Percentiles rank a stretch among this genome's conserved stretches.
Evolutionary conservation across 2,329 filamentous ascomycete species (phyloP).

Genomic region (Botrytis squamosa): DNA sequence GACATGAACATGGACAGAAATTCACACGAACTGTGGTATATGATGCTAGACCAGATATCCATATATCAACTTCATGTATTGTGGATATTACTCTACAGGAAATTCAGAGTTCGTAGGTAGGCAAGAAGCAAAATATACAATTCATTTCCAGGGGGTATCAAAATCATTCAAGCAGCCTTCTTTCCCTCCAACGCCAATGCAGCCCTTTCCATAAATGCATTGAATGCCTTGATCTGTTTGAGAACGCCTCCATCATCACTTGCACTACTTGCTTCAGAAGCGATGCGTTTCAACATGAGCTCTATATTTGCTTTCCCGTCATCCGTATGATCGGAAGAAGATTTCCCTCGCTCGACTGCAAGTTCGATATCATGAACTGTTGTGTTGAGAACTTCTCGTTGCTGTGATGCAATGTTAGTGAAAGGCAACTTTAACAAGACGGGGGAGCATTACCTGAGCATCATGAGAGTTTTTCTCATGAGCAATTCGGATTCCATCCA

Average conservation of each 20-base stretch:
- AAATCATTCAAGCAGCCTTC: slow-evolving; percentile 24
- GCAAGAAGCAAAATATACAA: background rate
- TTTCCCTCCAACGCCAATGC: slow-evolving; percentile 53
- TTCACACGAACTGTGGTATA: no score
- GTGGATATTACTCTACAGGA: background rate
- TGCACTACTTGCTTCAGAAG: slow-evolving; percentile 52
- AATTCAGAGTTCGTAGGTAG: background rate
- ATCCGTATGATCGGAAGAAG: slow-evolving; percentile 48
- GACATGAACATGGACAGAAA: background rate
- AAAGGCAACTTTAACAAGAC: background rate
- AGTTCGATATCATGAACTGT: slow-evolving; percentile 62
- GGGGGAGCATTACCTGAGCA: slow-evolving; percentile 45
- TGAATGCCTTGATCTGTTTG: slow-evolving; percentile 59
- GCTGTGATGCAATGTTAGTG: slow-evolving; percentile 37
- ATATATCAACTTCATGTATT: background rate
- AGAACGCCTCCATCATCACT: slow-evolving; percentile 53
- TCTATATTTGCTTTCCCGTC: slow-evolving; percentile 56
- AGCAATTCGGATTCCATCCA: slow-evolving; percentile 60
- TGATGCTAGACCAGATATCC: background rate
- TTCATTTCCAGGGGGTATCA: slow-evolving; percentile 20
- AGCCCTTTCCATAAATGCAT: slow-evolving; percentile 61
- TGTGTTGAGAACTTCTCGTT: slow-evolving; percentile 52
- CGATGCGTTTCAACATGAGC: slow-evolving; percentile 54
- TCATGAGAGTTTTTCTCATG: slow-evolving; percentile 56
- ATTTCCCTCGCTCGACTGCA: slow-evolving; percentile 51